Percentiles rank a stretch among this genome's conserved stretches.
phyloP scores from a whole-genome alignment of 495 filamentous ascomycete species.

The Neurospora sp. region DNA sequence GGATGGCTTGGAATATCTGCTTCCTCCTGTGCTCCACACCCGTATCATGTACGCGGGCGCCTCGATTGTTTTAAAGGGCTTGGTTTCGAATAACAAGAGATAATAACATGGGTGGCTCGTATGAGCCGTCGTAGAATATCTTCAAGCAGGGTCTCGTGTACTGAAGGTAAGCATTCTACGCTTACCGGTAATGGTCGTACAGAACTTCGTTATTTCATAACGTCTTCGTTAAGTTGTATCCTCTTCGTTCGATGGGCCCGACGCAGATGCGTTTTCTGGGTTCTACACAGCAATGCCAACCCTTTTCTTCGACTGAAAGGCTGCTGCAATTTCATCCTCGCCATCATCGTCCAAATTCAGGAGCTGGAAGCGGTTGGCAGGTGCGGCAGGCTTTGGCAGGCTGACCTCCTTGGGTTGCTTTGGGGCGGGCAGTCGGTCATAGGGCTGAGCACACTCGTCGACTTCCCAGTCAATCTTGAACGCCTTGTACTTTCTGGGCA shows the following conservation, averaged over 20 bases:
- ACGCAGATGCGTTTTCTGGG: not conserved
- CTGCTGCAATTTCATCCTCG: conserved; percentile 18
- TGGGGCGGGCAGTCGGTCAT: conserved; percentile 19
- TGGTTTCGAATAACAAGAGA: not conserved
- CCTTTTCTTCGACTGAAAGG: conserved; percentile 18
- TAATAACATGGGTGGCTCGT: not conserved
- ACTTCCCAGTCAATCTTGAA: conserved; percentile 60
- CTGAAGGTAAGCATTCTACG: not conserved
- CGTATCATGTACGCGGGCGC: not conserved
- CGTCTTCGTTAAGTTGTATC: not conserved
- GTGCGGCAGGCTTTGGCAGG: conserved; percentile 20
- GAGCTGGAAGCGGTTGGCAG: conserved; percentile 55
- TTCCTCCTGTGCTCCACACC: not conserved
- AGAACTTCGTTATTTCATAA: not conserved
- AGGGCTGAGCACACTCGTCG: conserved; percentile 64
- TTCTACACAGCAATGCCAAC: conserved; percentile 18
- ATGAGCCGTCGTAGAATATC: not conserved
- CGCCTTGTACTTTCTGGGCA: conserved; percentile 53
- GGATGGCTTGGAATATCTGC: not conserved
- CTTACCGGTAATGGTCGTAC: not conserved
- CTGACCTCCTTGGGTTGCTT: conserved; percentile 23
- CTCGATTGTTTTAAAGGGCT: not conserved
- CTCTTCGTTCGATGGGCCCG: not conserved
- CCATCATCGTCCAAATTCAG: conserved; percentile 40
- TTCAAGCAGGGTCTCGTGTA: not conserved